Evolutionary conservation across 495 filamentous ascomycete genomes (phyloP), one percentile per base, ranked within the genome.

Genomic region (Aspergillus incahuasiensis): DNA sequence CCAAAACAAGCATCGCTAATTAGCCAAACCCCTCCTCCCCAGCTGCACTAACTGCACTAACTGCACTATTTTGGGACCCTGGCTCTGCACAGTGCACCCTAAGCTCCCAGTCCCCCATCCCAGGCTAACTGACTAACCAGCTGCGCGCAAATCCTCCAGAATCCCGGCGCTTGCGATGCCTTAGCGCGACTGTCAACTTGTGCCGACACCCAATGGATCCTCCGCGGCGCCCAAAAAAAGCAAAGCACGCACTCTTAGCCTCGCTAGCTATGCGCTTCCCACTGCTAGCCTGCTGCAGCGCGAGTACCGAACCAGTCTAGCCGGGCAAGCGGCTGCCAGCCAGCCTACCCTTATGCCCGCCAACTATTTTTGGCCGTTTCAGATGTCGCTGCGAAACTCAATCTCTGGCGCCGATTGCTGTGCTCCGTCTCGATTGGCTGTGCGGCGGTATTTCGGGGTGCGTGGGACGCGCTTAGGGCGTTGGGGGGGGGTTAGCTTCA

Each of bases 361-460:
- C n/a, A n/a, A n/a, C 43, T 46, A 46, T 46, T 46, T 46, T 46
- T 46, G 43, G 21, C 43, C 41, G 49, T 52, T 57, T 57, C 55
- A 52, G 55, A 52, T 54, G 40, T 15, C 2, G 4, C 32, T 15
- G 12, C 25, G n/a, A 47, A 58, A 32, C 51, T 50, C 39, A 48
- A 42, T 50, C 48, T 28, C 30, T 49, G 34, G 6, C 40, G 57
- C 41, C 52, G 57, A 60, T 52, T 56, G 56, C 55, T 56, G 56
- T 55, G 55, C 5, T 15, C 24, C 5, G 3, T 38, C 6, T 3
- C 3, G 7, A 11, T 38, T 8, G 34, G 6, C 15, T 15, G 34
- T 38, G 12, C 34, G 28, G 28, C 5, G 9, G 5, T 9, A 30
- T 30, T 30, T 5, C 28, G 28, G 9, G 5, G 28, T 5, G 9